These are phyloP conservation scores for Suaeda aralocaspica DNA, from an alignment of 148 eudicot genomes.

Conservation along the genomic window DNA sequence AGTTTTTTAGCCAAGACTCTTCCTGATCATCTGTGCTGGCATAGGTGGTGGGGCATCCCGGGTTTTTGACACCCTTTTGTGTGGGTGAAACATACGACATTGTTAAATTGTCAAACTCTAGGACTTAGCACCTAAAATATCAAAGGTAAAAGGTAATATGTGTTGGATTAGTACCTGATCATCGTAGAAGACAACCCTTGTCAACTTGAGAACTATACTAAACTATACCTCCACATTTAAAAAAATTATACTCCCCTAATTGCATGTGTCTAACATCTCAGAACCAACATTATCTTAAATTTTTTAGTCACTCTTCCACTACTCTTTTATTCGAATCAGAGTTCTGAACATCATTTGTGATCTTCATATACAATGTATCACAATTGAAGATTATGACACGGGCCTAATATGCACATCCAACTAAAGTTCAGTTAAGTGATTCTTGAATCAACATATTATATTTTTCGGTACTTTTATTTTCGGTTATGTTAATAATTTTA, in stretches of 20 bases:
- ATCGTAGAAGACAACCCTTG: background rate
- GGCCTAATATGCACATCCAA: too few species aligned
- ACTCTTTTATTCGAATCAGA: background rate
- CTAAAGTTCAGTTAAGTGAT: too few species aligned
- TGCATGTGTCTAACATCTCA: too few species aligned
- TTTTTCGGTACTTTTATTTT: too few species aligned
- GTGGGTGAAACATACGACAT: constrained; percentile 27
- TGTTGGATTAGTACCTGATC: background rate
- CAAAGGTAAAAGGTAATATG: background rate
- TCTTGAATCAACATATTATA: too few species aligned
- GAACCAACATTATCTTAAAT: background rate
- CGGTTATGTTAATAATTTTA: too few species aligned
- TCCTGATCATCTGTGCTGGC: constrained; percentile 8
- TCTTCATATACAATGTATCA: background rate
- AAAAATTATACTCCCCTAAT: too few species aligned
- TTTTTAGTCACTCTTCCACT: background rate
- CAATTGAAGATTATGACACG: too few species aligned
- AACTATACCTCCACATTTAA: too few species aligned
- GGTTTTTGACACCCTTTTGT: constrained; percentile 18
- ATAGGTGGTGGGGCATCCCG: constrained; percentile 11
- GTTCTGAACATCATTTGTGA: background rate
- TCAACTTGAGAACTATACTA: background rate
- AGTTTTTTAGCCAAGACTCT: background rate
- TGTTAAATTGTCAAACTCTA: background rate
- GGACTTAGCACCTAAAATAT: constrained; percentile 3